Percentiles rank a stretch among this genome's conserved stretches.
phyloP scores from a whole-genome alignment of 2,329 filamentous ascomycete species.

The Phaeosphaeria sp. region DNA sequence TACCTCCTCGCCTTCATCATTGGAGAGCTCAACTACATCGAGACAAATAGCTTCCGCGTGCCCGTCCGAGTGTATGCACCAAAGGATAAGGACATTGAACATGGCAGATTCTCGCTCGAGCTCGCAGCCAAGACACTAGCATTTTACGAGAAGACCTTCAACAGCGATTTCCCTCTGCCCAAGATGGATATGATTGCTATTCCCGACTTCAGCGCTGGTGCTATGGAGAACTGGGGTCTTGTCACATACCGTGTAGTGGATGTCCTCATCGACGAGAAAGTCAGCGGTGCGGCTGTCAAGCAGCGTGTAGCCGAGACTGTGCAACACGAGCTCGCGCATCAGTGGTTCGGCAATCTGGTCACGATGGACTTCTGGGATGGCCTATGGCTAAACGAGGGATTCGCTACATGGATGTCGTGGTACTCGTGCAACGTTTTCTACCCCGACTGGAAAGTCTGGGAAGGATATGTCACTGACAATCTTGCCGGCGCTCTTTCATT shows the following conservation, averaged over 20 bases:
- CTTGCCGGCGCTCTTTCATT: conserved; percentile 85
- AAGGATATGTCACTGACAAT: conserved; percentile 92
- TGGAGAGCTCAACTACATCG: conserved; percentile 91
- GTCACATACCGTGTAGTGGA: conserved; percentile 95
- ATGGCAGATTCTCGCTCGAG: conserved; percentile 88
- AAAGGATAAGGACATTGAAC: conserved; percentile 85
- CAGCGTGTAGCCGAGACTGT: conserved; percentile 94
- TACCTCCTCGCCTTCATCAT: conserved; percentile 95
- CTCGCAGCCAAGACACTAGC: conserved; percentile 87
- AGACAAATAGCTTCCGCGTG: conserved; percentile 88
- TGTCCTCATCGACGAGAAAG: conserved; percentile 89
- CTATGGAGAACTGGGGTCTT: conserved; percentile 99
- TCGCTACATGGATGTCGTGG: conserved; percentile 92
- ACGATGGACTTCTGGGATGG: conserved; percentile 99
- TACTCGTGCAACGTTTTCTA: conserved; percentile 95
- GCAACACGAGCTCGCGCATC: conserved; percentile 94
- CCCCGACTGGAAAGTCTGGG: conserved; percentile 98
- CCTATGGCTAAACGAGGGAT: conserved; percentile 93
- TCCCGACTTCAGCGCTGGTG: conserved; percentile 92
- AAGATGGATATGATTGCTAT: conserved; percentile 98
- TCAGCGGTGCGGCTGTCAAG: conserved; percentile 85
- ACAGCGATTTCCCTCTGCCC: conserved; percentile 82
- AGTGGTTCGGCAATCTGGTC: conserved; percentile 97
- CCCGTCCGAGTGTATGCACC: conserved; percentile 95
- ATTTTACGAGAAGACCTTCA: conserved; percentile 96